A percentile compares a stretch with the other conserved stretches of the same genome.
Evolutionary conservation across 805 yeast species (phyloP).

Genomic region (Candida wancherniae): DNA sequence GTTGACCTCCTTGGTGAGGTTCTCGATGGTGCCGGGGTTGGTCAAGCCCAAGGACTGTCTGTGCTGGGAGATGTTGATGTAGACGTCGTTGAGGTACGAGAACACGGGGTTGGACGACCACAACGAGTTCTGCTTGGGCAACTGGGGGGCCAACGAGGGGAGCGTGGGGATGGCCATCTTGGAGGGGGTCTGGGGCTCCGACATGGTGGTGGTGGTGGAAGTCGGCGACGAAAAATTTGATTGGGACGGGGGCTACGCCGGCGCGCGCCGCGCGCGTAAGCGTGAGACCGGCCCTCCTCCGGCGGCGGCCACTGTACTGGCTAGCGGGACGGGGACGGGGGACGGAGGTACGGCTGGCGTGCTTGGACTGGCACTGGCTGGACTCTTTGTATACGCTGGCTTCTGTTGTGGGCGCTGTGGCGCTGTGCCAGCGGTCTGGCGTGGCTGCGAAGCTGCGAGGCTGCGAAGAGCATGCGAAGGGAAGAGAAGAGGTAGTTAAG

Average conservation of each 20-base stretch:
- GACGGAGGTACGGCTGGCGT: too few relatives aligned
- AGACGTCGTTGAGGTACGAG: slow-evolving; percentile 71
- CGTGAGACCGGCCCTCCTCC: slow-evolving; percentile 1
- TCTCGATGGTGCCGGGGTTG: slow-evolving; percentile 94
- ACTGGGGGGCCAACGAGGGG: slow-evolving; percentile 51
- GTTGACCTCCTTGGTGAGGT: slow-evolving; percentile 86
- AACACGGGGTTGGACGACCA: slow-evolving; percentile 84
- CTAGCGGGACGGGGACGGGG: too few relatives aligned
- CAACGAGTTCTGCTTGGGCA: slow-evolving; percentile 52
- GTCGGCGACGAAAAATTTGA: slow-evolving; percentile 4
- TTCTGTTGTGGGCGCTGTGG: too few relatives aligned
- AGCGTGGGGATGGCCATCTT: slow-evolving; percentile 53
- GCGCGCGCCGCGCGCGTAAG: slow-evolving; percentile 2
- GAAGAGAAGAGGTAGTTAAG: too few relatives aligned
- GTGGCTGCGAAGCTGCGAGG: too few relatives aligned
- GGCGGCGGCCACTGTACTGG: too few relatives aligned
- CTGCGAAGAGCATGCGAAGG: too few relatives aligned
- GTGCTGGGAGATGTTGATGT: slow-evolving; percentile 67
- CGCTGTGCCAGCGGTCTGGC: too few relatives aligned
- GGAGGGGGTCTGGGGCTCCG: slow-evolving; percentile 29
- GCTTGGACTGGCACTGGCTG: too few relatives aligned
- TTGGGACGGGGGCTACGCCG: slow-evolving; percentile 3
- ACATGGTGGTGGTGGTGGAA: slow-evolving; percentile 1
- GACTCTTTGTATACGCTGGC: too few relatives aligned
- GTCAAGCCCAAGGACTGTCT: slow-evolving; percentile 75